These are phyloP conservation scores for Colletotrichum abscissum DNA, from an alignment of 2,329 filamentous ascomycete genomes.

Conservation along the genomic window DNA sequence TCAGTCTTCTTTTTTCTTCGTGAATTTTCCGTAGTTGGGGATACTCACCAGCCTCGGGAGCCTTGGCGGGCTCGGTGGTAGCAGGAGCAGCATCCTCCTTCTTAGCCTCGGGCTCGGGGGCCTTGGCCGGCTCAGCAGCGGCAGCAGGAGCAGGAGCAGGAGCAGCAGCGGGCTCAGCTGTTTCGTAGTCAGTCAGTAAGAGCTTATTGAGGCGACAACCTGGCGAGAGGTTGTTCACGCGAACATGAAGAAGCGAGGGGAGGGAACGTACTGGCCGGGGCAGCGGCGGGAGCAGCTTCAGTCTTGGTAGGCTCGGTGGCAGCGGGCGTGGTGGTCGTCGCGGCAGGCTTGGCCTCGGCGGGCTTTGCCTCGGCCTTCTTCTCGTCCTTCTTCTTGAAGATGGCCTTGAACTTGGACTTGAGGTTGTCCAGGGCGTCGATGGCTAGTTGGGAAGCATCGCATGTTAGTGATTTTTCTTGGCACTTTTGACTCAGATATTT, in stretches of 20 bases:
- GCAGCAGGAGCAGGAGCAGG: constrained; percentile 35
- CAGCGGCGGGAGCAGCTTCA: constrained; percentile 34
- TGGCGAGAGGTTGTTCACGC: neutral
- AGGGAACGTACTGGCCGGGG: constrained; percentile 26
- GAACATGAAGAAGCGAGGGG: neutral
- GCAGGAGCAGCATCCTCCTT: constrained; percentile 28
- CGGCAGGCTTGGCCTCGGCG: constrained; percentile 38
- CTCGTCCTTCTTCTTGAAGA: constrained; percentile 61
- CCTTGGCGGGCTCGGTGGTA: constrained; percentile 36
- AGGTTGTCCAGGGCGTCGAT: constrained; percentile 64
- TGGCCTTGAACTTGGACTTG: constrained; percentile 65
- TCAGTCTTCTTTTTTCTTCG: constrained; percentile 2
- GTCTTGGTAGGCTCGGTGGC: constrained; percentile 44
- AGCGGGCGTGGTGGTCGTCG: constrained; percentile 39
- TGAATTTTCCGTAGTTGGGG: neutral
- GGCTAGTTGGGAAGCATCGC: constrained; percentile 47
- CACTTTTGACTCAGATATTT: neutral
- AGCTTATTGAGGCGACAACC: neutral
- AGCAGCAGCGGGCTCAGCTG: constrained; percentile 33
- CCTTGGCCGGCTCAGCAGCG: constrained; percentile 34
- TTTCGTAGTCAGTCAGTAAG: neutral
- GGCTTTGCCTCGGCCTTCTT: constrained; percentile 47
- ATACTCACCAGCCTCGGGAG: constrained; percentile 29
- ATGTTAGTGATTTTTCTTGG: constrained; percentile 24
- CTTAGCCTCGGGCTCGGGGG: constrained; percentile 26